Base-by-base conservation (phyloP, 2,329 filamentous ascomycete species). In the Exophiala xenobiotica region DNA sequence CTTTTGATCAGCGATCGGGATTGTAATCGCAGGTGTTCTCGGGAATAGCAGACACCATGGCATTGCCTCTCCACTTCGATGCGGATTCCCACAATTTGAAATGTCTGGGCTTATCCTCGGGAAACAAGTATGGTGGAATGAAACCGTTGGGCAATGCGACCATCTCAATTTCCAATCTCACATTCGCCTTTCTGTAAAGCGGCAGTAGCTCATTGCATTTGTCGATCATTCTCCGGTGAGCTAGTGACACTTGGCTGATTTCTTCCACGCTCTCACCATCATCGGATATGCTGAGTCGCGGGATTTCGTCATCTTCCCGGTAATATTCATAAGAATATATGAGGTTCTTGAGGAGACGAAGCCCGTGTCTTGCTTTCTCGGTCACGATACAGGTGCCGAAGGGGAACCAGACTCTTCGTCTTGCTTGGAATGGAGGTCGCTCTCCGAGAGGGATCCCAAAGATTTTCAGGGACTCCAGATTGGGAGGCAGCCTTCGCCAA, bases 61-160 rank as follows among this genome's bases (percentile, higher is more conserved):
- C 4, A 23, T 12, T 22, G 5, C n/a, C 19, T 12, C 20, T 20
- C 45, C 40, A 44, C 35, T 27, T 29, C n/a, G 54, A 52, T 29
- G 31, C 48, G 5, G 53, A 57, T 39, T 60, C 49, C 60, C 60
- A 62, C 9, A 61, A 29, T 11, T 39, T 51, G 31, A 43, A 53
- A 14, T 16, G 39, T 33, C 9, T 57, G 12, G 60, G 60, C 40
- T 54, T 54, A 9, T 62, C 58, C 44, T 62, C 60, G 20, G 51
- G 48, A 46, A 53, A 58, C 29, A 62, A 41, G 41, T 62, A 62
- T n/a, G 60, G 60, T n/a, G 60, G 60, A 20, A 62, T 62, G 31
- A 58, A 62, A 4, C 60, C 60, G 22, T 54, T 56, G 4, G 58
- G 58, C 26, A 60, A 29, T n/a, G 51, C 53, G 3, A 57, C 51